Base-by-base conservation (phyloP, 2,329 filamentous ascomycete genomes). In the Neonectria magnoliae region DNA sequence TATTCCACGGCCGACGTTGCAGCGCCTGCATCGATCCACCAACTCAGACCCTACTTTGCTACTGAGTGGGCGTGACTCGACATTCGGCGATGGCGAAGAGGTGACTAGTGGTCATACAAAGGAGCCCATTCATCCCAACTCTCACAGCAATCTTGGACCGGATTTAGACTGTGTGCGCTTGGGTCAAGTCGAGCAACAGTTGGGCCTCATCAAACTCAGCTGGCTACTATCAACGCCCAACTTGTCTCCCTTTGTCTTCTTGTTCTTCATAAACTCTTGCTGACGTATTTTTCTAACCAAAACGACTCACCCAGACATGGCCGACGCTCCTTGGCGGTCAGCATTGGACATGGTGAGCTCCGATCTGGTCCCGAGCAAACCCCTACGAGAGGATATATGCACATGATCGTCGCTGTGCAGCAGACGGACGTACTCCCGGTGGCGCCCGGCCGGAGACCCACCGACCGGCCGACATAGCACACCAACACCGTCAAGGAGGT, bases 1-100 rank as follows among this genome's bases (percentile, higher is more conserved):
- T 13, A 82, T 94, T 36, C 86, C 91, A 31, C 84, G 85, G 5
- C 82, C 81, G 36, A 81, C 81, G 0, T 68, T 85, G 54, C 82
- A 84, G 65, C 78, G 83, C 6, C 73, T 83, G 5, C 72, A 85
- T 51, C 80, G 83, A 29, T 78, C 81, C 13, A 77, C 81, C 5
- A 83, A 76, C 44, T 85, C 85, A 0, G 82, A 86, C 50, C 78
- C 83, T 1, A 79, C 73, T 47, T 61, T 85, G 57, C 60, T 69
- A 14, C 58, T 69, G 20, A 68, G 68, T 27, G 51, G 51, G 2
- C 54, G 64, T 16, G 66, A 73, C 42, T 65, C 66, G 9, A 50
- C 54, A 11, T 66, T 73, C 25, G 53, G 64, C 25, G 60, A 65
- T 22, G 57, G 36, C 1, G 42, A 60, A 4, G 64, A 65, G 38